Conservation (phyloP, 257 asterid genomes). For the Solanum okadae region DNA sequence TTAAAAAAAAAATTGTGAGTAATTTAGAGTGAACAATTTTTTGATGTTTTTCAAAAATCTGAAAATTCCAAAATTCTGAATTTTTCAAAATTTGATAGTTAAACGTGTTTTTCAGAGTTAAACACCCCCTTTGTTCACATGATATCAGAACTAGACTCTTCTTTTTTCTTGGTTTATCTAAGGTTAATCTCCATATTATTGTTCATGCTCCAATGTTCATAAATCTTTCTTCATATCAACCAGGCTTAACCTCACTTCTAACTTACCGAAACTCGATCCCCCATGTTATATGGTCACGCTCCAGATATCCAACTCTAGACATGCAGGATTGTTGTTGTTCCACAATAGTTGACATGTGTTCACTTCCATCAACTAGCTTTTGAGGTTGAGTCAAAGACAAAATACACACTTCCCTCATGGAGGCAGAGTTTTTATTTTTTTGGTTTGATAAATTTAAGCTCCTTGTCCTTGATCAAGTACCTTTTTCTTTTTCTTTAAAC, state of each 20-base stretch:
- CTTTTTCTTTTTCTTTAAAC: background rate
- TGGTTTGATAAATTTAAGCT: background rate
- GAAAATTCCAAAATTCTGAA: no score
- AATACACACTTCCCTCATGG: background rate
- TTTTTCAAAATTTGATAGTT: no score
- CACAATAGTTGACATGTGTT: background rate
- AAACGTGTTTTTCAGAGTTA: no score
- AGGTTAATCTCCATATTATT: no score
- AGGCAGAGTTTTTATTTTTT: no score
- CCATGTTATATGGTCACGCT: background rate
- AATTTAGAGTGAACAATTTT: no score
- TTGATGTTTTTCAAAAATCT: no score
- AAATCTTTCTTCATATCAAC: background rate
- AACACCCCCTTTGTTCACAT: no score
- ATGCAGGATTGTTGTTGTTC: background rate
- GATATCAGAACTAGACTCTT: no score
- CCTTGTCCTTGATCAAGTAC: background rate
- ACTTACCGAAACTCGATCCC: background rate
- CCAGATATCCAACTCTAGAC: background rate
- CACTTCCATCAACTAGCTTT: background rate
- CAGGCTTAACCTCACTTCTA: background rate
- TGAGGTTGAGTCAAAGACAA: background rate
- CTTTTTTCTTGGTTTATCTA: no score
- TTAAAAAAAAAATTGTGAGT: no score
- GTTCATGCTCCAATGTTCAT: no score